Conservation (phyloP, 2,329 filamentous ascomycete genomes). For the Beauveria varroae region DNA sequence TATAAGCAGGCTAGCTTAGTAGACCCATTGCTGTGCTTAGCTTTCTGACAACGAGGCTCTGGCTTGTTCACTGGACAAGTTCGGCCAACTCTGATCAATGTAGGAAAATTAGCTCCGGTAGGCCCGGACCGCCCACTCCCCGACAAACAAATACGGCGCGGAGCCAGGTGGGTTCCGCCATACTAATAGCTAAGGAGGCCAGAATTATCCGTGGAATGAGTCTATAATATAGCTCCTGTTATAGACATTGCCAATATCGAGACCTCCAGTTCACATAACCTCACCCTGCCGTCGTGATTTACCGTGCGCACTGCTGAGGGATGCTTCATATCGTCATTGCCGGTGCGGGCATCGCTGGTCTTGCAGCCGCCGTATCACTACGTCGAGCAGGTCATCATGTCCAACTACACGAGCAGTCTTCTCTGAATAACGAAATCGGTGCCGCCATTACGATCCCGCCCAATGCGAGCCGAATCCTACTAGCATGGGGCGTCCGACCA, state of each 20-base stretch:
- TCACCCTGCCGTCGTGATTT: background rate
- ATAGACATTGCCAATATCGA: background rate
- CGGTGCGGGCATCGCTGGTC: constrained; percentile 31
- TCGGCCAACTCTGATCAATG: background rate
- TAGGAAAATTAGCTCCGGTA: background rate
- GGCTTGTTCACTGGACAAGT: background rate
- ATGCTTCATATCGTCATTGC: constrained; percentile 24
- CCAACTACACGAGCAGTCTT: constrained; percentile 17
- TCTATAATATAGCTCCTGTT: background rate
- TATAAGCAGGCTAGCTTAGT: background rate
- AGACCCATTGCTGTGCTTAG: background rate
- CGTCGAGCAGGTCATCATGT: constrained; percentile 1
- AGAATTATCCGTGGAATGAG: background rate
- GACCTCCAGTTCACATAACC: background rate
- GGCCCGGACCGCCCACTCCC: background rate
- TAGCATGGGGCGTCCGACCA: constrained; percentile 29
- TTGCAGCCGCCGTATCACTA: constrained; percentile 19
- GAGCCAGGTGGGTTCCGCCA: background rate
- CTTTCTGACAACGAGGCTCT: background rate
- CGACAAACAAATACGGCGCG: background rate
- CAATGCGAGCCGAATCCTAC: constrained; percentile 28
- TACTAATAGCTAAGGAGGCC: background rate
- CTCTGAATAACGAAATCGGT: constrained; percentile 28
- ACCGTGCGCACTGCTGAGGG: background rate
- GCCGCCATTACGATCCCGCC: constrained; percentile 32